Percentiles rank a stretch among this genome's conserved stretches.
Conservation (phyloP, 352 stramenopile species). For the Globisporangium perplexum region DNA sequence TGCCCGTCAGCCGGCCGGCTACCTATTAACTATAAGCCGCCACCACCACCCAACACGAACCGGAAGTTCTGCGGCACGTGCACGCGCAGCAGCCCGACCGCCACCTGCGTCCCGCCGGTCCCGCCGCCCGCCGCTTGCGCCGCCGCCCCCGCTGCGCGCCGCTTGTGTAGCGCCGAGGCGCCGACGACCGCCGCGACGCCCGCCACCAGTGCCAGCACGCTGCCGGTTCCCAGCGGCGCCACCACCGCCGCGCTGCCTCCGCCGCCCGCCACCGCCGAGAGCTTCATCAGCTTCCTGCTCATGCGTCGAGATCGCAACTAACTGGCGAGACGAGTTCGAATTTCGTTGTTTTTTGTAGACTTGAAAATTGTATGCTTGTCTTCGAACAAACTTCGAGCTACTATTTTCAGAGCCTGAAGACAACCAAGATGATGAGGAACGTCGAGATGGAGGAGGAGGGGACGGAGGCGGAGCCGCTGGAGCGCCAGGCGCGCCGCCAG, state of each 20-base stretch:
- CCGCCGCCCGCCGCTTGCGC: not conserved
- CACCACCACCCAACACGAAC: slow-evolving; percentile 10
- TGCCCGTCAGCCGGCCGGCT: too few species aligned
- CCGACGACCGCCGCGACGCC: slow-evolving; percentile 41
- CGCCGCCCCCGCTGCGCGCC: slow-evolving; percentile 3
- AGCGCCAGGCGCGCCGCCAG: slow-evolving; percentile 13
- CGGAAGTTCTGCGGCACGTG: slow-evolving; percentile 52
- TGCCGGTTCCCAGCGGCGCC: slow-evolving; percentile 26
- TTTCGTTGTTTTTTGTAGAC: too few species aligned
- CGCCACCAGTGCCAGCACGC: slow-evolving; percentile 29
- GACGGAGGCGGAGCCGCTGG: slow-evolving; percentile 43
- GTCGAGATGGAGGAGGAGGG: slow-evolving; percentile 11
- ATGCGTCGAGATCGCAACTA: slow-evolving; percentile 9
- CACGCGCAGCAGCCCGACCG: slow-evolving; percentile 45
- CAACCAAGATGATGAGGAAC: not conserved
- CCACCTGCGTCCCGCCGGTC: slow-evolving; percentile 14
- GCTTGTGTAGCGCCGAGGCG: slow-evolving; percentile 39
- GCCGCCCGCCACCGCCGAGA: slow-evolving; percentile 14
- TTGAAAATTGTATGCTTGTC: not conserved
- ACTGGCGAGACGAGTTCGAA: too few species aligned
- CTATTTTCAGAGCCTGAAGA: not conserved
- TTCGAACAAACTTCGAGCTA: too few species aligned
- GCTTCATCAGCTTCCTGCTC: slow-evolving; percentile 44
- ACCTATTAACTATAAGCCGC: too few species aligned
- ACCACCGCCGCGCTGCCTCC: slow-evolving; percentile 18